Percentiles rank a stretch among this genome's conserved stretches.
Conservation (phyloP, 441 rosid species). For the Dalechampia spathulata region DNA sequence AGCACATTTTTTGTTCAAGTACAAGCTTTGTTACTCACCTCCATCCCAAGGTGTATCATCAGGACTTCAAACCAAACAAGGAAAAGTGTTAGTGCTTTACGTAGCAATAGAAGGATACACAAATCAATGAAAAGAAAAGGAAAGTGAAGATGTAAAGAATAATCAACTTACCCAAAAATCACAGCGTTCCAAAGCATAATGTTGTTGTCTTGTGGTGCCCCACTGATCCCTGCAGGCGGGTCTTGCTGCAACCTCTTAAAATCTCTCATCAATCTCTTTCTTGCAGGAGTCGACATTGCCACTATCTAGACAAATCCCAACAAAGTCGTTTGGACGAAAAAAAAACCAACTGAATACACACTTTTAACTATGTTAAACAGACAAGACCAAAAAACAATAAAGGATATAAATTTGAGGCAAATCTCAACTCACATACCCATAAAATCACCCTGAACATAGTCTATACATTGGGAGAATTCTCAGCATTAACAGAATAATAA, state of each 20-base stretch:
- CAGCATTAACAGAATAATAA: too few species aligned
- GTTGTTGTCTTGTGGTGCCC: conserved; percentile 72
- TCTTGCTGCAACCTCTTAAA: conserved; percentile 82
- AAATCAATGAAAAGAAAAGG: background rate
- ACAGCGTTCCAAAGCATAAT: conserved; percentile 73
- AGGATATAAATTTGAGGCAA: too few species aligned
- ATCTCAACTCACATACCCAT: too few species aligned
- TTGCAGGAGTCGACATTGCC: conserved; percentile 67
- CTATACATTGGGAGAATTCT: too few species aligned
- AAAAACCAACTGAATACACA: background rate
- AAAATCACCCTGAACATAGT: too few species aligned
- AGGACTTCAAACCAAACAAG: conserved; percentile 44
- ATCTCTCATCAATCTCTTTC: conserved; percentile 83
- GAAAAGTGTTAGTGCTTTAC: background rate
- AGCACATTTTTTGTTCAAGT: background rate
- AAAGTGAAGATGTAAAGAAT: background rate
- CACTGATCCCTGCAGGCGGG: conserved; percentile 75
- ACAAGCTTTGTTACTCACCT: conserved; percentile 34
- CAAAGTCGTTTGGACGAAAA: background rate
- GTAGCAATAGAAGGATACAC: background rate
- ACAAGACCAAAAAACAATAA: too few species aligned
- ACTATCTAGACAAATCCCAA: conserved; percentile 13
- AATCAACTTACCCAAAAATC: conserved; percentile 43
- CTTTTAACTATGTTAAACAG: too few species aligned
- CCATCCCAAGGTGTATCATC: conserved; percentile 91